phyloP scores from a whole-genome alignment of 2,329 filamentous ascomycete genomes.

The Alternaria triticimaculans region DNA sequence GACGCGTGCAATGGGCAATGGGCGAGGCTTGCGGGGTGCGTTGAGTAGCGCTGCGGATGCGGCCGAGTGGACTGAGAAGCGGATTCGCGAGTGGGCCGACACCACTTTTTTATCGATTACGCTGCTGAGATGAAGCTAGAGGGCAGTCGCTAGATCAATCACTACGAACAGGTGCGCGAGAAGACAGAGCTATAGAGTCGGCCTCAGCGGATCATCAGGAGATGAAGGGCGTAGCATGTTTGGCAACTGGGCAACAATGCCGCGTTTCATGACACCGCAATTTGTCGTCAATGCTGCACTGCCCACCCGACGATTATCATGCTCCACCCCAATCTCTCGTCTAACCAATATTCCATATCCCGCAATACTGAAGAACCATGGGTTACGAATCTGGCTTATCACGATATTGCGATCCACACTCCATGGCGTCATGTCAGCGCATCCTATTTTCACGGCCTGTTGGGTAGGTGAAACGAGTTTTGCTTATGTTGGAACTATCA shows the following conservation, averaged over 20 bases:
- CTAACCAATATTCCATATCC: not conserved
- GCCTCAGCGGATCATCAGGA: conserved; percentile 16
- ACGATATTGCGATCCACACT: conserved; percentile 3
- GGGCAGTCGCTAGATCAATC: not conserved
- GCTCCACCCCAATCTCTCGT: conserved; percentile 14
- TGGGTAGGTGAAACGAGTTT: not conserved
- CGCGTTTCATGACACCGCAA: conserved; percentile 35
- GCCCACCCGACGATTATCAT: conserved; percentile 11
- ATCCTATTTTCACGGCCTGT: not conserved
- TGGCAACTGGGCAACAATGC: conserved; percentile 18
- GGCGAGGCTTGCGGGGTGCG: conserved; percentile 35
- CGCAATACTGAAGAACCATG: not conserved
- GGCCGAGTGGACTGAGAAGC: conserved; percentile 7
- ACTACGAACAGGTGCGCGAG: not conserved
- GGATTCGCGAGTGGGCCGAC: conserved; percentile 20
- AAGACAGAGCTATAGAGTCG: not conserved
- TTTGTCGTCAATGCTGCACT: conserved; percentile 24
- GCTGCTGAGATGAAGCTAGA: conserved; percentile 10
- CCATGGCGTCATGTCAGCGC: not conserved
- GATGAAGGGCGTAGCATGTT: conserved; percentile 21
- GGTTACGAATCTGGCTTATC: not conserved
- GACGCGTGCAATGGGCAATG: conserved; percentile 25
- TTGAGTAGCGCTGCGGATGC: conserved; percentile 27
- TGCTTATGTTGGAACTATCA: not conserved
- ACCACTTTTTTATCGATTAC: conserved; percentile 30